These are phyloP conservation scores for Rhododendron kiyosumense DNA, from an alignment of 148 eudicot genomes.

Conservation along the genomic window DNA sequence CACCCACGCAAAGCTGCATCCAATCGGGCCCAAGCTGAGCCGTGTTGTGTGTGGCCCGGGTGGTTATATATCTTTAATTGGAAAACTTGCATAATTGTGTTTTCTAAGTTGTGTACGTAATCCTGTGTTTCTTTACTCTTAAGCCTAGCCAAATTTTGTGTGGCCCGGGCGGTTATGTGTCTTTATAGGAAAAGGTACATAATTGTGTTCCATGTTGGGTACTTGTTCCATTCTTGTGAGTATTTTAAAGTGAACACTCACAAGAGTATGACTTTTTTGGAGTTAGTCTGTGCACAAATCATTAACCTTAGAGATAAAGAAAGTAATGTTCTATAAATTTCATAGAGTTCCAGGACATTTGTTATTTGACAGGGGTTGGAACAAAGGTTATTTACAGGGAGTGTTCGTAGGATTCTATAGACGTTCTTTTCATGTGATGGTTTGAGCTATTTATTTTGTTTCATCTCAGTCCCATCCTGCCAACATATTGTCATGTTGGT, in stretches of 20 bases:
- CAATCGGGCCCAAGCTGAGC: too few relatives aligned
- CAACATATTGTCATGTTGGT: not conserved
- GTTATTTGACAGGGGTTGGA: not conserved
- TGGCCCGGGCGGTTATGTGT: not conserved
- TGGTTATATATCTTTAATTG: not conserved
- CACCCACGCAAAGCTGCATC: too few relatives aligned
- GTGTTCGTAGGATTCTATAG: not conserved
- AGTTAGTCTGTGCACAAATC: not conserved
- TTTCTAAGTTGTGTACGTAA: too few relatives aligned
- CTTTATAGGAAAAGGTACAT: not conserved
- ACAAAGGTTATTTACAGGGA: not conserved
- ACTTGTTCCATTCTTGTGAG: not conserved
- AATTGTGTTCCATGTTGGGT: not conserved
- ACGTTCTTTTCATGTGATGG: not conserved
- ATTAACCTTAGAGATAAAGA: not conserved
- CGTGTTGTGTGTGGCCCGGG: not conserved
- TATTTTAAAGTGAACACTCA: not conserved
- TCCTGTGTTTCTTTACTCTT: too few relatives aligned
- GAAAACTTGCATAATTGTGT: not conserved
- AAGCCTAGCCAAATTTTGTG: too few relatives aligned
- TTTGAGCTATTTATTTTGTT: not conserved
- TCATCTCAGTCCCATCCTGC: not conserved
- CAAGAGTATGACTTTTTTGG: not conserved
- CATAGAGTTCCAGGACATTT: not conserved
- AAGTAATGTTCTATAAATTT: not conserved